Percentiles rank a stretch among this genome's conserved stretches.
Evolutionary conservation across 805 yeast species (phyloP).

Genomic region (Starmerella geochares): DNA sequence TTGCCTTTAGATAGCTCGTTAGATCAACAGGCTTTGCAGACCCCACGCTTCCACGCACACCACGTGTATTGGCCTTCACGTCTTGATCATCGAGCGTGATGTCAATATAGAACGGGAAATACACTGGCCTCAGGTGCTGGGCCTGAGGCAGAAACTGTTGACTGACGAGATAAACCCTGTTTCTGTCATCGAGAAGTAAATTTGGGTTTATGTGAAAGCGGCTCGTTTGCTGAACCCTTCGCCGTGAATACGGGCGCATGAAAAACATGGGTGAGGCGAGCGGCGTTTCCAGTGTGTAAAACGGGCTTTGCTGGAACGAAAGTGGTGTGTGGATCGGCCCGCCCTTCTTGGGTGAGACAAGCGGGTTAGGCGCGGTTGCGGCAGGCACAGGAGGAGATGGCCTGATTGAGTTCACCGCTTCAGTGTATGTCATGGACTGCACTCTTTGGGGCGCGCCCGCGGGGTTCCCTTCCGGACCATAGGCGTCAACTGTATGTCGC

Average conservation of each 20-base stretch:
- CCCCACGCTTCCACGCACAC: constrained; percentile 66
- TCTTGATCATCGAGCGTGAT: constrained; percentile 46
- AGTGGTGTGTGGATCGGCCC: background rate
- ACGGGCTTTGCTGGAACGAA: constrained; percentile 27
- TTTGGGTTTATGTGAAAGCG: constrained; percentile 37
- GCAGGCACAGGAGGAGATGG: background rate
- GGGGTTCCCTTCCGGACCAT: background rate
- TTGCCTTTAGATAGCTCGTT: constrained; percentile 39
- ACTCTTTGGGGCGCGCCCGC: background rate
- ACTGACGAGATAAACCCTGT: constrained; percentile 44
- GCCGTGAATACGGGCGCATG: constrained; percentile 16
- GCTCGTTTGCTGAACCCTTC: constrained; percentile 6
- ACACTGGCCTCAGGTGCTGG: constrained; percentile 31
- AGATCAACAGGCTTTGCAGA: constrained; percentile 76
- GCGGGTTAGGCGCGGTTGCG: constrained; percentile 4
- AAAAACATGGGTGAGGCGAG: constrained; percentile 23
- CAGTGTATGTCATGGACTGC: background rate
- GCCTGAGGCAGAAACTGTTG: constrained; percentile 29
- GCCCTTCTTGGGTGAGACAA: background rate
- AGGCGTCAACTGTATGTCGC: constrained; percentile 4
- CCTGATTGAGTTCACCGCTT: background rate
- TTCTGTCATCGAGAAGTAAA: constrained; percentile 36
- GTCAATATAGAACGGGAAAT: constrained; percentile 66
- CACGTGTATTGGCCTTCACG: constrained; percentile 51
- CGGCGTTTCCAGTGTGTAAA: constrained; percentile 20